phyloP scores from a whole-genome alignment of 305 asterid genomes.

The Salvia sclarea region DNA sequence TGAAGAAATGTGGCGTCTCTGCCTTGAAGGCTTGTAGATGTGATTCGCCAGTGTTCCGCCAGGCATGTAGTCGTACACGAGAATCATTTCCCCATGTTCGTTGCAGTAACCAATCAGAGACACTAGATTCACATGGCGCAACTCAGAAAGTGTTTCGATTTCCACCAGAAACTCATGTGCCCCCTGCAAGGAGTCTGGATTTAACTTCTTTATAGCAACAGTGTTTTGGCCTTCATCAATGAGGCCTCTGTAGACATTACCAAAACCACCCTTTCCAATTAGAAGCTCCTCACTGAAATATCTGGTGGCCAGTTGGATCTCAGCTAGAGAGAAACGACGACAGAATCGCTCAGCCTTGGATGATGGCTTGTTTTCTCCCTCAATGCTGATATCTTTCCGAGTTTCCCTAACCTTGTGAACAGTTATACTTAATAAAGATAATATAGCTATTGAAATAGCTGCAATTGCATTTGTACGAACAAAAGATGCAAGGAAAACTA shows the following conservation, averaged over 20 bases:
- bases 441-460: not conserved
- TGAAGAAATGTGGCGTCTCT: constrained; percentile 4
- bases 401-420: constrained; percentile 13
- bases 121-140: constrained; percentile 30
- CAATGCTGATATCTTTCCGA: constrained; percentile 10
- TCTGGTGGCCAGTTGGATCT: constrained; percentile 35
- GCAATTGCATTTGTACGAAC: constrained; percentile 24
- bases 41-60: constrained; percentile 30
- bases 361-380: not conserved
- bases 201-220: constrained; percentile 37
- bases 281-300: constrained; percentile 25
- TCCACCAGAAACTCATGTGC: constrained; percentile 27
- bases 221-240: constrained; percentile 25
- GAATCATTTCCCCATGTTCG: constrained; percentile 34
- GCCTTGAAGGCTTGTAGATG: not conserved
- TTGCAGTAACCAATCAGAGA: constrained; percentile 28
- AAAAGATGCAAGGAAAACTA: not conserved
- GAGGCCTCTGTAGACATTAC: constrained; percentile 36
- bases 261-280: constrained; percentile 42
- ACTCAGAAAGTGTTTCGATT: constrained; percentile 28
- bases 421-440: constrained; percentile 11
- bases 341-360: not conserved
- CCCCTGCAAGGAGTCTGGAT: constrained; percentile 31
- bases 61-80: constrained; percentile 33
- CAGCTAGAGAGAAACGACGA: constrained; percentile 31